Evolutionary conservation across 2,329 filamentous ascomycete species (phyloP), one percentile per base, ranked within the genome.

Genomic region (Exserohilum turcica): DNA sequence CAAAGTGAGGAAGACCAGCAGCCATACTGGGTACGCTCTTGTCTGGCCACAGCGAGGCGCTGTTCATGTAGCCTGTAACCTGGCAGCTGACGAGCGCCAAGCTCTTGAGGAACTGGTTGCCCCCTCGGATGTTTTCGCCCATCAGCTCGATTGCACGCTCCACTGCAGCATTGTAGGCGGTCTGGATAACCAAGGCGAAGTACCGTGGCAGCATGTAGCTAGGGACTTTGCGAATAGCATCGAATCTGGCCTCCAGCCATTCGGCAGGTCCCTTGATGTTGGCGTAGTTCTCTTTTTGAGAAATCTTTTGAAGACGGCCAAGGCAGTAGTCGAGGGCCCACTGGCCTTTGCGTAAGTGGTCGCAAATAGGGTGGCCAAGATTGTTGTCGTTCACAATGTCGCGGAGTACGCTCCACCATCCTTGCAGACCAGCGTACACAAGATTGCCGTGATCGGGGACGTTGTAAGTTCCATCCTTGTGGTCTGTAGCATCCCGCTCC

Each of bases 391-490:
- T 84, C 64, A 97, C 90, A 57, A 99, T 88, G 52, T 89, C 82
- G 64, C 91, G 88, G 36, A 99, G 78, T 0, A 96, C 80, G 71
- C 92, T 97, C 92, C 93, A 96, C 93, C 94, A 99, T 32, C 95
- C 95, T 74, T 99, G 94, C n/a, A 99, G 82, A 56, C 94, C 94
- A 55, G 93, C 93, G 74, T 97, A 99, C 2, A 97, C 90, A 36
- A 97, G 82, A 54, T 89, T 86, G 2, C 92, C 93, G 68, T 92
- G 81, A 1, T 87, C 87, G 1, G 94, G 94, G 59, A 99, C 88
- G 46, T 87, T 84, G 76, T 97, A 99, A 7, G 87, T 87, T n/a
- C 94, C 93, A 71, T 97, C 91, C 54, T 84, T 82, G 3, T 91
- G 91, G 45, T 82, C 83, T 59, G 89, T 96, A 6, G 84, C 85